These are phyloP conservation scores for Meyerozyma sp. DNA, from an alignment of 1,139 yeast species.

Conservation along the genomic window DNA sequence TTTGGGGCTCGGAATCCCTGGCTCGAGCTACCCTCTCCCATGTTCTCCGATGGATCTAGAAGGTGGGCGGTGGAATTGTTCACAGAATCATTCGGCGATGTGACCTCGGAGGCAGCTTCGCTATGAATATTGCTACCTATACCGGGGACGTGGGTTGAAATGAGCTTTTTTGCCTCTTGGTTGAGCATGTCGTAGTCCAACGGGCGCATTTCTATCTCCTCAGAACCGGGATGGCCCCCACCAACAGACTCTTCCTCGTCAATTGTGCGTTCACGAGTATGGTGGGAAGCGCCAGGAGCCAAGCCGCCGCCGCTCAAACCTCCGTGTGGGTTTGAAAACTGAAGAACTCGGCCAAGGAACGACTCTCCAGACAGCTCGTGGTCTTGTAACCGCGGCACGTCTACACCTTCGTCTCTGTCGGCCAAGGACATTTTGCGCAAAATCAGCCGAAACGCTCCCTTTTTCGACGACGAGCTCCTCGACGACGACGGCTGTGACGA, in stretches of 20 bases:
- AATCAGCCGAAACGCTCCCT: slow-evolving; percentile 22
- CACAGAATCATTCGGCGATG: neutral
- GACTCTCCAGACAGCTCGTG: slow-evolving; percentile 18
- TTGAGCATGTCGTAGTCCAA: slow-evolving; percentile 31
- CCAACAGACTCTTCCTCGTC: slow-evolving; percentile 23
- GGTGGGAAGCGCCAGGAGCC: slow-evolving; percentile 34
- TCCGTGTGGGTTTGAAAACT: slow-evolving; percentile 17
- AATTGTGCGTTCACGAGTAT: slow-evolving; percentile 14
- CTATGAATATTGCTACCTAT: slow-evolving; percentile 2
- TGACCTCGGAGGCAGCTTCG: slow-evolving; percentile 2
- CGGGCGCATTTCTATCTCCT: slow-evolving; percentile 29
- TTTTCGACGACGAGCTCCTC: neutral
- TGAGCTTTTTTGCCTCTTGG: slow-evolving; percentile 38
- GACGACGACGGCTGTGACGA: neutral
- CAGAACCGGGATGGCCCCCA: slow-evolving; percentile 3
- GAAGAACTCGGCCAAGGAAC: slow-evolving; percentile 34
- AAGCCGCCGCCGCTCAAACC: slow-evolving; percentile 40
- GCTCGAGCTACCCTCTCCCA: slow-evolving; percentile 3
- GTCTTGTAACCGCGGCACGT: slow-evolving; percentile 15
- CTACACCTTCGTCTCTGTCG: slow-evolving; percentile 5
- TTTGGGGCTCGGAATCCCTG: slow-evolving; percentile 37
- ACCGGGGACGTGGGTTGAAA: slow-evolving; percentile 32
- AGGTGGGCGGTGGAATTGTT: slow-evolving; percentile 7
- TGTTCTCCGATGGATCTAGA: slow-evolving; percentile 6
- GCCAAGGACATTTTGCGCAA: slow-evolving; percentile 30